Evolutionary conservation across 1,284 basidiomycete genomes (phyloP).

Genomic region (Sanghuangporus weigelae): DNA sequence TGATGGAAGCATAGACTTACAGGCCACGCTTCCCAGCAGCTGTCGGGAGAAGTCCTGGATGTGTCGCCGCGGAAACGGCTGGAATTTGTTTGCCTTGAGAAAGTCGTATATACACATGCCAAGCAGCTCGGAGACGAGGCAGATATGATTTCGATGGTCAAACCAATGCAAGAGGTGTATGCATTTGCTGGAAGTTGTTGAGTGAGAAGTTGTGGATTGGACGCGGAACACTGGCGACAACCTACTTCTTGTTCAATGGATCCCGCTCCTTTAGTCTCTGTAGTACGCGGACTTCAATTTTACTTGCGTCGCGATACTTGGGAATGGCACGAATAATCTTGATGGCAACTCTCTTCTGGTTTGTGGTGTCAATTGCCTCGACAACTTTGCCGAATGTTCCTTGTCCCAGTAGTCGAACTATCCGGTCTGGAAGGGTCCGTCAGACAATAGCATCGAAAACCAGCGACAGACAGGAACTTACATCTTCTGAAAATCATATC

Average conservation of each 20-base stretch:
- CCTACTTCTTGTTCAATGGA: constrained; percentile 80
- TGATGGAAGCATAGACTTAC: constrained; percentile 43
- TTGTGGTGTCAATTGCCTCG: constrained; percentile 82
- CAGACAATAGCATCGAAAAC: constrained; percentile 13
- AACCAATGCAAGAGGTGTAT: constrained; percentile 95
- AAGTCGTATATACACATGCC: constrained; percentile 99
- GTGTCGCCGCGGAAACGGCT: constrained; percentile 92
- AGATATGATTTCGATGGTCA: constrained; percentile 97
- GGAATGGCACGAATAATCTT: constrained; percentile 98
- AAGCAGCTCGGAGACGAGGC: constrained; percentile 93
- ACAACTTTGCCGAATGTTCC: constrained; percentile 99
- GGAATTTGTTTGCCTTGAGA: constrained; percentile 96
- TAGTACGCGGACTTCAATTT: constrained; percentile 96
- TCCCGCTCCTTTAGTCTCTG: constrained; percentile 90
- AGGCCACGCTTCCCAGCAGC: constrained; percentile 89
- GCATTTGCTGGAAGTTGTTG: constrained; percentile 72
- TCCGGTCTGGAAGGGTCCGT: constrained; percentile 63
- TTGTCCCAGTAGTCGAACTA: constrained; percentile 87
- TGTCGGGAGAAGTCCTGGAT: constrained; percentile 96
- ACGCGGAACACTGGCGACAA: constrained; percentile 30
- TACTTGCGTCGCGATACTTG: constrained; percentile 97
- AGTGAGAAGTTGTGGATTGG: constrained; percentile 20
- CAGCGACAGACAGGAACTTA: constrained; percentile 35
- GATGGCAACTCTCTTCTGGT: constrained; percentile 84
- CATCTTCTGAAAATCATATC: constrained; percentile 84